Percentiles rank a stretch among this genome's conserved stretches.
These are phyloP conservation scores for Schwanniomyces occidentalis DNA, from an alignment of 805 yeast genomes.

Conservation along the genomic window DNA sequence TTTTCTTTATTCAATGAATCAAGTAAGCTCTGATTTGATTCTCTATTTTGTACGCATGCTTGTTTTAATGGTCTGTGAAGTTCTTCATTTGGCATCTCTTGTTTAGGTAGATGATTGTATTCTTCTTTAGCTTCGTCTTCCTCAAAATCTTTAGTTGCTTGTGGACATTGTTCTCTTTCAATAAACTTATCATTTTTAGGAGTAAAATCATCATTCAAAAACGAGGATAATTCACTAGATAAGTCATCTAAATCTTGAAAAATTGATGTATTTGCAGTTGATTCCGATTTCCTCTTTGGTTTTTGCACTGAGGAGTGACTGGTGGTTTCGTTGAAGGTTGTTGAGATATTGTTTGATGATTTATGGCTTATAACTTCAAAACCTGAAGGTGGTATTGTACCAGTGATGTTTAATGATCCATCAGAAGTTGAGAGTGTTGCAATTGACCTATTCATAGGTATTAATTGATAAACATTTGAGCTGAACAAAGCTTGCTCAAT, in stretches of 20 bases:
- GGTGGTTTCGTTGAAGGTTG: too few species aligned
- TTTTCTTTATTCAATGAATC: too few species aligned
- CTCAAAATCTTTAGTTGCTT: too few species aligned
- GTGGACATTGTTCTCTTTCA: neutral
- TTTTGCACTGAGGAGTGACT: slow-evolving; percentile 3
- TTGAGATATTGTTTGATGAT: too few species aligned
- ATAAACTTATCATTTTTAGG: neutral
- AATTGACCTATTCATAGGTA: slow-evolving; percentile 33
- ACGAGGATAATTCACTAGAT: slow-evolving; percentile 25
- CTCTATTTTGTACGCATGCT: too few species aligned
- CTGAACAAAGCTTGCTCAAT: slow-evolving; percentile 12
- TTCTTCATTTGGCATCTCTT: too few species aligned
- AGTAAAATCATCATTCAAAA: slow-evolving; percentile 10
- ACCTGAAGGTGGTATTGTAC: slow-evolving; percentile 1
- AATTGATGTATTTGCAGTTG: slow-evolving; percentile 28
- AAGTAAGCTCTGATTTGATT: too few species aligned
- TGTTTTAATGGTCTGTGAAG: too few species aligned
- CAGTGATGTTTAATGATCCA: slow-evolving; percentile 8
- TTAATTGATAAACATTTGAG: slow-evolving; percentile 23
- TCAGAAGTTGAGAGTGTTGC: slow-evolving; percentile 29
- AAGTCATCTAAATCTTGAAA: slow-evolving; percentile 28
- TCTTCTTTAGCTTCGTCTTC: slow-evolving; percentile 4
- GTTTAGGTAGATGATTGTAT: too few species aligned
- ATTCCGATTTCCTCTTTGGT: slow-evolving; percentile 17
- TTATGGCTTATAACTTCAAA: too few species aligned